Evolutionary conservation across 2,329 filamentous ascomycete species (phyloP), one percentile per base, ranked within the genome.

Genomic region (Colletotrichum sp.): DNA sequence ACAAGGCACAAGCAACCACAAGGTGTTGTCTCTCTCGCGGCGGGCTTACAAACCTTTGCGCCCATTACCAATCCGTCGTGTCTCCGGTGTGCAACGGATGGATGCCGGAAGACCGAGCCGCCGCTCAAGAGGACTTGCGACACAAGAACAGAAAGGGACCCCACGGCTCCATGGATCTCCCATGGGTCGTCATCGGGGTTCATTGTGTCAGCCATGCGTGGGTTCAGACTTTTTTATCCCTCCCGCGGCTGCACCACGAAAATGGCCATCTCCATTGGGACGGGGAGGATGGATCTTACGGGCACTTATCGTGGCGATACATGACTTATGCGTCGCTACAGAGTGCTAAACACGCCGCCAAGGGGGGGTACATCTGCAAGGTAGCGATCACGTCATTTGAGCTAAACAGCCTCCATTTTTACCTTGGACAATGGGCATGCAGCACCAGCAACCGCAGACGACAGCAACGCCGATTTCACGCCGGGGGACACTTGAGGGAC

Each of bases 381-480:
- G 77, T 75, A 77, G 68, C 76, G 78, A 79, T 77, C 78, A 79
- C 78, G 78, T 79, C 78, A 79, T 79, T 78, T 72, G 71, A 77
- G 74, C 78, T 79, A 79, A 77, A 71, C 72, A 76, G 67, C 73
- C 67, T 72, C 73, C 73, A 76, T 73, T 75, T 74, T 77, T 75
- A 72, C 68, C 68, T 77, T 61, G 69, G 64, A 59, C 72, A 70
- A 75, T 64, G 68, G 66, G 57, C 30, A 28, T 57, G 26, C 57
- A 60, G 28, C n/a, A 48, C 43, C 64, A 39, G 65, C 64, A 57
- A 61, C 48, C 43, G 48, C 43, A 48, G 43, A 48, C 43, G 43
- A 48, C 64, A 59, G 52, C 59, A 67, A 76, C 39, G 73, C 73
- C 73, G 74, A 70, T 71, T 77, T 74, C 43, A 74, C 71, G 70